Evolutionary conservation across 257 asterid genomes (phyloP).

Genomic region (Knoxia roxburghii): DNA sequence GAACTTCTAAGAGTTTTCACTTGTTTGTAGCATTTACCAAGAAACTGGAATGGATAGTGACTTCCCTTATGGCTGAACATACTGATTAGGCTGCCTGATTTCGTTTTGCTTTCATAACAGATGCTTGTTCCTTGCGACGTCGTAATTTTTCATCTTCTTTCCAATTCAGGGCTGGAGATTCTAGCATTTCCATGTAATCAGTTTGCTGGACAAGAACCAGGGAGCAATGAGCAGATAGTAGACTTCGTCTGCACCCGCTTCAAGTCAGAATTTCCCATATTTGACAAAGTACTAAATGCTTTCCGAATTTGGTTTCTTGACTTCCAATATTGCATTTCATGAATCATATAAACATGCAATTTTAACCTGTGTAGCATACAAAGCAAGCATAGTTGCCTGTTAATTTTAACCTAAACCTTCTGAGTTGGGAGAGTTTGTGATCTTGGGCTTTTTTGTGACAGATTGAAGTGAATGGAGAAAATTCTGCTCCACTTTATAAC

Average conservation of each 20-base stretch:
- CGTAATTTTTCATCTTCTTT: neutral
- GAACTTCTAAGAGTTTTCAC: neutral
- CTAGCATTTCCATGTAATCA: conserved; percentile 89
- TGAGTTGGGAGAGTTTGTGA: neutral
- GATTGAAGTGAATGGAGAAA: conserved; percentile 74
- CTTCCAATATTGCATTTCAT: neutral
- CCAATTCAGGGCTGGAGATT: conserved; percentile 57
- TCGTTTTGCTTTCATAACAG: neutral
- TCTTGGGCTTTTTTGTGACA: conserved; percentile 17
- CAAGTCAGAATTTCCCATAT: conserved; percentile 67
- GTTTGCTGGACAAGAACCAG: conserved; percentile 81
- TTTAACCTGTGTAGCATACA: too few relatives aligned
- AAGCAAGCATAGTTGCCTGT: too few relatives aligned
- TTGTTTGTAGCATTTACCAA: neutral
- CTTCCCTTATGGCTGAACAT: neutral
- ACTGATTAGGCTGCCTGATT: neutral
- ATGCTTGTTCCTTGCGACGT: neutral
- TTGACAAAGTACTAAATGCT: conserved; percentile 53
- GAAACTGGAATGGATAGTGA: neutral
- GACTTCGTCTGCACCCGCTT: conserved; percentile 70
- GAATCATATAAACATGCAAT: too few relatives aligned
- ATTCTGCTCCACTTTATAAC: conserved; percentile 64
- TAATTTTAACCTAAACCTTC: neutral
- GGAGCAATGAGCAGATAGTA: conserved; percentile 52
- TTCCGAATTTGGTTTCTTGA: too few relatives aligned